Conservation (phyloP, 148 eudicot species). For the Chenopodium formosanum region DNA sequence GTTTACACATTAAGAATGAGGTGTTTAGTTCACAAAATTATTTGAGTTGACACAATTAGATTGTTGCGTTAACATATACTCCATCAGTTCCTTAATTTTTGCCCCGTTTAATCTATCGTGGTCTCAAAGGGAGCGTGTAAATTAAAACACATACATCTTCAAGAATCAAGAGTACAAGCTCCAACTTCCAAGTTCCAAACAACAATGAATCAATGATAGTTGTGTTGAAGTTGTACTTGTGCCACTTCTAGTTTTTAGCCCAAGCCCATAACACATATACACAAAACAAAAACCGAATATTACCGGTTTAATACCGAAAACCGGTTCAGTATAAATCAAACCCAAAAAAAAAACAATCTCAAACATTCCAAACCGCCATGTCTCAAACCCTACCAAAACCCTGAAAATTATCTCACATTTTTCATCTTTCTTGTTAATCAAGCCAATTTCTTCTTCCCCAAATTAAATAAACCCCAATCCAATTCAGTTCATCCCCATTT, state of each 20-base stretch:
- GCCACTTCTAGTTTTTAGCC: not conserved
- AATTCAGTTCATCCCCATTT: not conserved
- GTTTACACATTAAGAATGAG: too few species aligned
- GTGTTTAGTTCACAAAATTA: too few species aligned
- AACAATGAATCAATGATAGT: too few species aligned
- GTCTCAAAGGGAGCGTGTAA: too few species aligned
- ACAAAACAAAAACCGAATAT: not conserved
- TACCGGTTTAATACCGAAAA: conserved; percentile 5
- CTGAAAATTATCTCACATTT: conserved; percentile 22
- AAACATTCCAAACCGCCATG: conserved; percentile 8
- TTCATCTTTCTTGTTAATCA: conserved; percentile 39
- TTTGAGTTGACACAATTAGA: too few species aligned
- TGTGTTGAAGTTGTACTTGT: too few species aligned
- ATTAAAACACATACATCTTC: too few species aligned
- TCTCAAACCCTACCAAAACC: conserved; percentile 58
- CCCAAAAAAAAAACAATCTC: not conserved
- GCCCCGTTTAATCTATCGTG: too few species aligned
- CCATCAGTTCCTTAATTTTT: too few species aligned
- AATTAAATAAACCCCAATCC: not conserved
- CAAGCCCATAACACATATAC: not conserved
- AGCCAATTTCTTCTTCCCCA: conserved; percentile 18
- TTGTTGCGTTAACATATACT: too few species aligned
- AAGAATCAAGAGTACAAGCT: too few species aligned
- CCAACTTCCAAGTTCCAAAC: too few species aligned
- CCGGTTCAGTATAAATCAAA: conserved; percentile 6